Conservation (phyloP, 176 grass and related monocot genomes). For the Cenchrus fungigraminus region DNA sequence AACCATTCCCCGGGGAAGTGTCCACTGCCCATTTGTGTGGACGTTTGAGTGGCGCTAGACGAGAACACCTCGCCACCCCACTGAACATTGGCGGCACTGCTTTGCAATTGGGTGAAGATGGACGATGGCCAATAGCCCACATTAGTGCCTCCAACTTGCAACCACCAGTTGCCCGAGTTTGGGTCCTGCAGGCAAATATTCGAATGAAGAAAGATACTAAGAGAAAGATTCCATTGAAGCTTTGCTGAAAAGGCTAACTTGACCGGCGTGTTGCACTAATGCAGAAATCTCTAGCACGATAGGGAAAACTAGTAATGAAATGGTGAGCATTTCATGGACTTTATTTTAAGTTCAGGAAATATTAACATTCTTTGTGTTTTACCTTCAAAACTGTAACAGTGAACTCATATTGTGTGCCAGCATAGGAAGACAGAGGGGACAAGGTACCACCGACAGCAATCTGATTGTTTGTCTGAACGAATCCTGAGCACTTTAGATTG, state of each 20-base stretch:
- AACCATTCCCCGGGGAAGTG: conserved; percentile 61
- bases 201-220: background rate
- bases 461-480: conserved; percentile 83
- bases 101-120: conserved; percentile 42
- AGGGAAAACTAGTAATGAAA: conserved; percentile 46
- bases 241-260: background rate
- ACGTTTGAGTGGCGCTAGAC: conserved; percentile 6
- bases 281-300: conserved; percentile 26
- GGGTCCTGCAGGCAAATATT: conserved; percentile 51
- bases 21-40: conserved; percentile 58
- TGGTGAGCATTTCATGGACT: conserved; percentile 35
- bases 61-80: conserved; percentile 57
- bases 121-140: conserved; percentile 58
- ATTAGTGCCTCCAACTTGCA: conserved; percentile 47
- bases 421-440: conserved; percentile 71
- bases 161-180: conserved; percentile 53
- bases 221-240: no score
- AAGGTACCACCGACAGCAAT: conserved; percentile 82
- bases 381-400: conserved; percentile 82
- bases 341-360: conserved; percentile 29
- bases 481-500: conserved; percentile 75
- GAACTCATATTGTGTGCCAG: conserved; percentile 76
- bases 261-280: background rate
- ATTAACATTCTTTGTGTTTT: conserved; percentile 50
- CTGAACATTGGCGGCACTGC: conserved; percentile 49